Percentiles rank a stretch among this genome's conserved stretches.
phyloP scores from a whole-genome alignment of 2,329 filamentous ascomycete genomes.

The Aulographum hederae region DNA sequence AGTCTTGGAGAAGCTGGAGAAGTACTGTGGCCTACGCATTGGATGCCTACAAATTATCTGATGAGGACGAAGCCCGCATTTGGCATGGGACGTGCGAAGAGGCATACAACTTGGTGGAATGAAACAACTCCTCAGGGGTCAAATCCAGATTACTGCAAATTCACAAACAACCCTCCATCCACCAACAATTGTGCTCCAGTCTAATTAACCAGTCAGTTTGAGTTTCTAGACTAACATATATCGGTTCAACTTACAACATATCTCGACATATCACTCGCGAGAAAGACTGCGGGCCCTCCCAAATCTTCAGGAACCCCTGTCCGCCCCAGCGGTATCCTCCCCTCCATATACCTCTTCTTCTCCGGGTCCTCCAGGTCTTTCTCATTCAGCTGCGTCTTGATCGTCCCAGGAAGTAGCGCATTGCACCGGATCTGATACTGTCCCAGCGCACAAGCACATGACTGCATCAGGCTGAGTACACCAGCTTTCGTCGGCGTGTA shows the following conservation, averaged over 20 bases:
- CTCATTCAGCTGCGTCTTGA: conserved; percentile 71
- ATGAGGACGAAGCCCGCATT: conserved; percentile 44
- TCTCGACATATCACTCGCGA: conserved; percentile 61
- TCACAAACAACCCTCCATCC: conserved; percentile 79
- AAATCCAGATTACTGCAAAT: conserved; percentile 48
- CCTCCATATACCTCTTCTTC: conserved; percentile 66
- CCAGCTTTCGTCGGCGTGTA: conserved; percentile 85
- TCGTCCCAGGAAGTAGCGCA: conserved; percentile 65
- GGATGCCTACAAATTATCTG: conserved; percentile 27
- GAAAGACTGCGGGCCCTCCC: conserved; percentile 68
- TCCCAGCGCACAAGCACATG: conserved; percentile 60
- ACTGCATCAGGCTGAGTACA: conserved; percentile 66
- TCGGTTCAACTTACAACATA: conserved; percentile 39
- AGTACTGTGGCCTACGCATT: conserved; percentile 51
- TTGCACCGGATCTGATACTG: conserved; percentile 65
- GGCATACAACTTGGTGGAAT: conserved; percentile 36
- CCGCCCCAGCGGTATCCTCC: conserved; percentile 59
- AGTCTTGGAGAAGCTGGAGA: conserved; percentile 61
- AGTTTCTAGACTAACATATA: neutral
- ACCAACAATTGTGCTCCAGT: conserved; percentile 71
- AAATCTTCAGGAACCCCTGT: conserved; percentile 57
- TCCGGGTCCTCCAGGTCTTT: conserved; percentile 54
- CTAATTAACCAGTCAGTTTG: conserved; percentile 9
- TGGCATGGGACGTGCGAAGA: conserved; percentile 55
- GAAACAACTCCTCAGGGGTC: neutral